A percentile compares a stretch with the other conserved stretches of the same genome.
Conservation (phyloP, 2,329 filamentous ascomycete species). For the Sporothrix euskadiensis region DNA sequence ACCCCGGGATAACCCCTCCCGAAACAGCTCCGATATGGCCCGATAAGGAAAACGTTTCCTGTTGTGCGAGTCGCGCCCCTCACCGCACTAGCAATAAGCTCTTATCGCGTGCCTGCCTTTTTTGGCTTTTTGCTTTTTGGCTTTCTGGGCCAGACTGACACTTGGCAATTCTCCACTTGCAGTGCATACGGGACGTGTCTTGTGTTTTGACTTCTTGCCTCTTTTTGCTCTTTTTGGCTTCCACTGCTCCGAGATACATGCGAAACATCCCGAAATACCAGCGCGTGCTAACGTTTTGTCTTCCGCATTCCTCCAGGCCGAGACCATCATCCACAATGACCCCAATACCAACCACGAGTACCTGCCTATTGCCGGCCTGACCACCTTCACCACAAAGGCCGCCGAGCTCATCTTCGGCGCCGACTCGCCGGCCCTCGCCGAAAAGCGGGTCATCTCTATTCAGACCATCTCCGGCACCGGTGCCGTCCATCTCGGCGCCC, state of each 20-base stretch:
- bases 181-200: background rate
- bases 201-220: background rate
- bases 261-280: background rate
- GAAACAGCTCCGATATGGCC: conserved; percentile 30
- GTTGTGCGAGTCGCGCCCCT: conserved; percentile 9
- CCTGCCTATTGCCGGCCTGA: conserved; percentile 87
- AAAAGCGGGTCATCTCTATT: conserved; percentile 77
- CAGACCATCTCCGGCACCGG: conserved; percentile 98
- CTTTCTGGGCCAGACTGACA: background rate
- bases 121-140: background rate
- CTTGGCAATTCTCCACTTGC: conserved; percentile 5
- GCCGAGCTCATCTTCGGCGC: conserved; percentile 84
- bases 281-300: conserved; percentile 23
- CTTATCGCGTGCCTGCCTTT: conserved; percentile 13
- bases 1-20: conserved; percentile 22
- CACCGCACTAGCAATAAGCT: conserved; percentile 21
- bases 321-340: conserved; percentile 83
- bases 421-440: conserved; percentile 76
- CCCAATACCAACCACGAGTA: conserved; percentile 97
- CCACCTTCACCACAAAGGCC: conserved; percentile 82
- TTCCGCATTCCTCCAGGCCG: conserved; percentile 62
- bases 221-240: background rate
- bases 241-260: background rate
- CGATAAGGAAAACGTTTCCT: conserved; percentile 22
- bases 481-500: conserved; percentile 86